Percentiles rank a stretch among this genome's conserved stretches.
phyloP scores from a whole-genome alignment of 2,329 filamentous ascomycete genomes.

The Plenodomus lindquistii region DNA sequence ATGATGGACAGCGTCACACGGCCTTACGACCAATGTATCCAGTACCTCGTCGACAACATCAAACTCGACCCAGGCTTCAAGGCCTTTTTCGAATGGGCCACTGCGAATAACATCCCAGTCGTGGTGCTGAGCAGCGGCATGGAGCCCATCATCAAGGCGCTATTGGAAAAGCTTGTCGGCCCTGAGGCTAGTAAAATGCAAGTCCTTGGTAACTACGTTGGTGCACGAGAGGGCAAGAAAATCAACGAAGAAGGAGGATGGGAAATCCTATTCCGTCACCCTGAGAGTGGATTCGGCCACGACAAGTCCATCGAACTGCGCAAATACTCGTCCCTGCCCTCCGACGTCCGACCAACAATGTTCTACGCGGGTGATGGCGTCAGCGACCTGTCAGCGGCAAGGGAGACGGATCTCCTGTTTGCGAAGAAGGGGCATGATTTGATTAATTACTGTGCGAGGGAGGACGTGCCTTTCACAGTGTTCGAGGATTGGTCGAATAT shows the following conservation, averaged over 20 bases:
- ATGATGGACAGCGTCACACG: slow-evolving; percentile 88
- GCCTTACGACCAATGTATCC: slow-evolving; percentile 81
- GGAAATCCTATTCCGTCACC: slow-evolving; percentile 84
- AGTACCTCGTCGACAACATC: slow-evolving; percentile 79
- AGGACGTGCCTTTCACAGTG: slow-evolving; percentile 83
- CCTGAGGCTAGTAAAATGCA: slow-evolving; percentile 76
- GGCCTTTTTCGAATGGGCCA: slow-evolving; percentile 83
- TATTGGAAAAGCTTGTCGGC: slow-evolving; percentile 81
- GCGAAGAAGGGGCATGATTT: slow-evolving; percentile 91
- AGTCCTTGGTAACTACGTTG: slow-evolving; percentile 87
- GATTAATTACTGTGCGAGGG: slow-evolving; percentile 80
- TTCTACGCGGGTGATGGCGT: slow-evolving; percentile 78
- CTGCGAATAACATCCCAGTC: slow-evolving; percentile 82
- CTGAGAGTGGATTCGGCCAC: slow-evolving; percentile 85
- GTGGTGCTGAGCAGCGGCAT: slow-evolving; percentile 93
- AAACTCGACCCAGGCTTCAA: slow-evolving; percentile 86
- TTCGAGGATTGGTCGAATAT: slow-evolving; percentile 87
- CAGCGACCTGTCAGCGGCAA: slow-evolving; percentile 64
- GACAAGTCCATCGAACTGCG: slow-evolving; percentile 93
- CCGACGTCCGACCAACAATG: slow-evolving; percentile 72
- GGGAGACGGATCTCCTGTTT: slow-evolving; percentile 90
- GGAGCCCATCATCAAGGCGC: slow-evolving; percentile 84
- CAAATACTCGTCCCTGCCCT: slow-evolving; percentile 77
- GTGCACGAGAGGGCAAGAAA: slow-evolving; percentile 69
- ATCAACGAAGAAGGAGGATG: slow-evolving; percentile 83